Percentiles rank a stretch among this genome's conserved stretches.
Conservation (phyloP, 768 basidiomycete species). For the Rhizopogon vesiculosus region DNA sequence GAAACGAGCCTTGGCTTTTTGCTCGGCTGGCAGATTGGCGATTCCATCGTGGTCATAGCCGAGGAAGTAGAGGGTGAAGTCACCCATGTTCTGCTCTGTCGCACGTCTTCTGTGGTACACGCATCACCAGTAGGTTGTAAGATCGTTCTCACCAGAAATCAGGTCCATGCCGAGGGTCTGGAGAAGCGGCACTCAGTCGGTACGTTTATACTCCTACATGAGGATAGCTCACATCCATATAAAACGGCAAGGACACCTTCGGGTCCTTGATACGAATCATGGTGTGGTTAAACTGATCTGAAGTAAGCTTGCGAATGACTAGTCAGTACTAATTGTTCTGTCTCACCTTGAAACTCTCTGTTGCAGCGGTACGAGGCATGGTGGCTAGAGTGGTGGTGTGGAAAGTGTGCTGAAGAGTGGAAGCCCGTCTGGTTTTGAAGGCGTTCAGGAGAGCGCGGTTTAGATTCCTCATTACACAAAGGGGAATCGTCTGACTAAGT, state of each 20-base stretch:
- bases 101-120: slow-evolving; percentile 1
- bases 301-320: slow-evolving; percentile 1
- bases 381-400: slow-evolving; percentile 14
- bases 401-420: slow-evolving; percentile 3
- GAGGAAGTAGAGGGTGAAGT: slow-evolving; percentile 84
- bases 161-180: slow-evolving; percentile 77
- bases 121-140: background rate
- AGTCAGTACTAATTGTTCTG: background rate
- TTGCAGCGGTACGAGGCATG: slow-evolving; percentile 65
- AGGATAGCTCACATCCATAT: slow-evolving; percentile 51
- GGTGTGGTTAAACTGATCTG: slow-evolving; percentile 73
- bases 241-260: slow-evolving; percentile 75
- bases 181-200: background rate
- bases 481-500: slow-evolving; percentile 4
- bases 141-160: slow-evolving; percentile 39
- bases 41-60: slow-evolving; percentile 64
- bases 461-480: slow-evolving; percentile 2
- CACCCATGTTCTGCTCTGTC: slow-evolving; percentile 47
- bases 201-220: background rate
- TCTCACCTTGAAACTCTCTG: slow-evolving; percentile 56
- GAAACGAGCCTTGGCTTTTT: slow-evolving; percentile 45
- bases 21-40: slow-evolving; percentile 42
- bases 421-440: slow-evolving; percentile 5
- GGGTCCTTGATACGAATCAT: slow-evolving; percentile 91
- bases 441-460: slow-evolving; percentile 3